These are phyloP conservation scores for Collybiopsis luxurians DNA, from an alignment of 768 basidiomycete species.

Conservation along the genomic window DNA sequence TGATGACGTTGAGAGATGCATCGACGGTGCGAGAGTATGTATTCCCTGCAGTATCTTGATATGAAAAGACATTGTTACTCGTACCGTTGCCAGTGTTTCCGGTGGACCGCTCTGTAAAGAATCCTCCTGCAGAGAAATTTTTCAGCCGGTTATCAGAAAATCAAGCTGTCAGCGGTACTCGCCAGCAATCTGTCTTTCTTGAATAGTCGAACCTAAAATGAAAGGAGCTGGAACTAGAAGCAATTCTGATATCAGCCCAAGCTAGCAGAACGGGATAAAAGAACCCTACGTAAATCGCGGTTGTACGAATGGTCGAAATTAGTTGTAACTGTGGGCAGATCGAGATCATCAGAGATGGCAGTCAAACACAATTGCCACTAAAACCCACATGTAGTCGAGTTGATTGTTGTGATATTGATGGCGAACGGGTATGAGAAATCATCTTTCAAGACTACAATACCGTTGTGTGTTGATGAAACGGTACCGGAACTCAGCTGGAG, in stretches of 20 bases:
- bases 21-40: slow-evolving; percentile 61
- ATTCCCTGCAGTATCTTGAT: slow-evolving; percentile 56
- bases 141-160: background rate
- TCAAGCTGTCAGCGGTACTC: slow-evolving; percentile 15
- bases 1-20: slow-evolving; percentile 60
- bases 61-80: slow-evolving; percentile 65
- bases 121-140: slow-evolving; percentile 38
- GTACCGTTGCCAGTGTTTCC: slow-evolving; percentile 68
- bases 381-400: slow-evolving; percentile 34
- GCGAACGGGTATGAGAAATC: slow-evolving; percentile 43
- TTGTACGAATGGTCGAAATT: slow-evolving; percentile 69
- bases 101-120: slow-evolving; percentile 39
- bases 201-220: slow-evolving; percentile 54
- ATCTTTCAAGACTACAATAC: slow-evolving; percentile 35
- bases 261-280: background rate
- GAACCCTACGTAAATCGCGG: slow-evolving; percentile 35
- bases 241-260: background rate
- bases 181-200: slow-evolving; percentile 60
- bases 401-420: slow-evolving; percentile 40
- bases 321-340: slow-evolving; percentile 42
- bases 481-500: slow-evolving; percentile 37
- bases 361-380: slow-evolving; percentile 13
- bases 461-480: slow-evolving; percentile 39
- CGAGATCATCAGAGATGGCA: background rate
- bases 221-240: slow-evolving; percentile 49